Conservation (phyloP, 768 basidiomycete species). For the Coprinopsis strossmayeri region DNA sequence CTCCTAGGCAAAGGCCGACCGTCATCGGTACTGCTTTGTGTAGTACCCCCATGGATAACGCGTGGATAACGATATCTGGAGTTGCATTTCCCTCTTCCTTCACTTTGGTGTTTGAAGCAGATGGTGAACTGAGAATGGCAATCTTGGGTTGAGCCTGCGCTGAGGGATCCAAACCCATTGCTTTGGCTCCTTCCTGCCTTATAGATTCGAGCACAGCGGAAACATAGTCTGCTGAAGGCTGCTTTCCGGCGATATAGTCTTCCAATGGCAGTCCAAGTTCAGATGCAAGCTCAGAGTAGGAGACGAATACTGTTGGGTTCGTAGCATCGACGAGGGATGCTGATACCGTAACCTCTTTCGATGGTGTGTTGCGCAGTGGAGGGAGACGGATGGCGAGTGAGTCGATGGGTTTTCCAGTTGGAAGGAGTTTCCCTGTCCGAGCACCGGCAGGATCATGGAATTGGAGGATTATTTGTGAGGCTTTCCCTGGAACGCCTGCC, state of each 20-base stretch:
- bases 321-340: conserved; percentile 66
- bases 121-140: conserved; percentile 41
- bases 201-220: conserved; percentile 40
- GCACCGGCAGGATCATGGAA: conserved; percentile 65
- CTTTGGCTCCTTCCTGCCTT: conserved; percentile 45
- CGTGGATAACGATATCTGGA: conserved; percentile 48
- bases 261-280: conserved; percentile 19
- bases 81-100: conserved; percentile 18
- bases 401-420: conserved; percentile 48
- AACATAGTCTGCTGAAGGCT: conserved; percentile 18
- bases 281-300: conserved; percentile 36
- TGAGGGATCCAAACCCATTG: conserved; percentile 59
- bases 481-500: conserved; percentile 64
- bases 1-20: conserved; percentile 62
- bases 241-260: conserved; percentile 27
- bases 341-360: conserved; percentile 16
- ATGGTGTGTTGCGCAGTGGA: neutral
- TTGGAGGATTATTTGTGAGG: conserved; percentile 59
- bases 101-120: conserved; percentile 1
- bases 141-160: conserved; percentile 70
- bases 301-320: conserved; percentile 67
- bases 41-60: conserved; percentile 65
- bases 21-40: conserved; percentile 74
- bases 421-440: conserved; percentile 64
- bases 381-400: conserved; percentile 24